phyloP scores from a whole-genome alignment of 1,284 basidiomycete species.

The Ceratobasidium sp. region DNA sequence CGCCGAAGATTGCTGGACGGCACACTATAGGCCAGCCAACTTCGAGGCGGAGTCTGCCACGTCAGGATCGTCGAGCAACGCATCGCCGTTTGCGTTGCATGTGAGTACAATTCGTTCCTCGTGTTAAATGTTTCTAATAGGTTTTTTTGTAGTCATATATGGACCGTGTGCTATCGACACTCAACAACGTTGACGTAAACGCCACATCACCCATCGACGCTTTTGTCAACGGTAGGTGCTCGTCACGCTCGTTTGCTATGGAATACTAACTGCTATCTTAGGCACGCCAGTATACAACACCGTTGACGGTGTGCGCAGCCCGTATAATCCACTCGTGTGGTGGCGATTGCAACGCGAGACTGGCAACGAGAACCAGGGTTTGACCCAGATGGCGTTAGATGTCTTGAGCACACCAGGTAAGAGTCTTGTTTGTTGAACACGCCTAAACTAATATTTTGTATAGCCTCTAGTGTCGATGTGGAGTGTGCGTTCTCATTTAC shows the following conservation, averaged over 20 bases:
- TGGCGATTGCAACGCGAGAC: not conserved
- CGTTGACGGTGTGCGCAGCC: not conserved
- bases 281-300: not conserved
- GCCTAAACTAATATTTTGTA: not conserved
- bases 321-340: conserved; percentile 1
- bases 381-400: conserved; percentile 24
- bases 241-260: not conserved
- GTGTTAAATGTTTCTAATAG: too few species aligned
- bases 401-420: conserved; percentile 4
- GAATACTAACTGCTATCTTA: not conserved
- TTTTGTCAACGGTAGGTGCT: not conserved
- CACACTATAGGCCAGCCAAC: not conserved
- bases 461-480: conserved; percentile 11
- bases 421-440: not conserved
- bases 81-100: too few species aligned
- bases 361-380: not conserved
- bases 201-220: not conserved
- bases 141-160: conserved; percentile 6
- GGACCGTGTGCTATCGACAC: not conserved
- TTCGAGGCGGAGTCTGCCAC: too few species aligned
- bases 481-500: not conserved
- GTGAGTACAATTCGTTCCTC: too few species aligned
- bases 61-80: too few species aligned
- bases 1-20: not conserved
- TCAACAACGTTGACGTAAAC: not conserved